Percentiles rank a stretch among this genome's conserved stretches.
These are phyloP conservation scores for Coemansia sp. DNA, from an alignment of 192 early-diverging fungal genomes.

Conservation along the genomic window DNA sequence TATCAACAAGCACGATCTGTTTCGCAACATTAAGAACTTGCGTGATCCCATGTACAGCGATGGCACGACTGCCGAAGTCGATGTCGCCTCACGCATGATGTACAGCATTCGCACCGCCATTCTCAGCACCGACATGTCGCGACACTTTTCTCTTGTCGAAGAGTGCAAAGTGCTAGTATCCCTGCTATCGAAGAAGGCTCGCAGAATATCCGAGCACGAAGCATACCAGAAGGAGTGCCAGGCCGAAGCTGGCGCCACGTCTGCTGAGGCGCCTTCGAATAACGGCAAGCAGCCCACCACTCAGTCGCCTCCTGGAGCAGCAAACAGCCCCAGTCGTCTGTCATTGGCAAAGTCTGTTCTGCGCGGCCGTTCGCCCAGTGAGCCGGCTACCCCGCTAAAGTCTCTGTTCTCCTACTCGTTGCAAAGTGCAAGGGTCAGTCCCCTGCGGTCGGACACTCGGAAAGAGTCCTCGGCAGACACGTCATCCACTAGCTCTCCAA, in stretches of 20 bases:
- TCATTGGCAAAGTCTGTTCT: slow-evolving; percentile 1
- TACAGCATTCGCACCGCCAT: slow-evolving; percentile 63
- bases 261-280: background rate
- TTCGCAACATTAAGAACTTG: slow-evolving; percentile 60
- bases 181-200: slow-evolving; percentile 46
- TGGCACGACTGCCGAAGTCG: slow-evolving; percentile 51
- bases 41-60: slow-evolving; percentile 56
- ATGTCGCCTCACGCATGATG: slow-evolving; percentile 51
- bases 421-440: slow-evolving; percentile 9
- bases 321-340: slow-evolving; percentile 11
- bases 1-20: slow-evolving; percentile 71
- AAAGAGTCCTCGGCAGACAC: background rate
- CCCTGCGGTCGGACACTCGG: background rate
- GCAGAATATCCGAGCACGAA: slow-evolving; percentile 38
- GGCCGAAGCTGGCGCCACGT: slow-evolving; percentile 4
- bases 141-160: slow-evolving; percentile 75
- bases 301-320: background rate
- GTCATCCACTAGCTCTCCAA: background rate
- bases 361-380: slow-evolving; percentile 41
- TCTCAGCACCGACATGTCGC: slow-evolving; percentile 89
- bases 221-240: slow-evolving; percentile 23
- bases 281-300: background rate
- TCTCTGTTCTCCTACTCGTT: slow-evolving; percentile 8
- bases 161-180: slow-evolving; percentile 54
- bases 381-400: slow-evolving; percentile 27